Evolutionary conservation across 495 filamentous ascomycete species (phyloP).

Genomic region (Neurospora africana): DNA sequence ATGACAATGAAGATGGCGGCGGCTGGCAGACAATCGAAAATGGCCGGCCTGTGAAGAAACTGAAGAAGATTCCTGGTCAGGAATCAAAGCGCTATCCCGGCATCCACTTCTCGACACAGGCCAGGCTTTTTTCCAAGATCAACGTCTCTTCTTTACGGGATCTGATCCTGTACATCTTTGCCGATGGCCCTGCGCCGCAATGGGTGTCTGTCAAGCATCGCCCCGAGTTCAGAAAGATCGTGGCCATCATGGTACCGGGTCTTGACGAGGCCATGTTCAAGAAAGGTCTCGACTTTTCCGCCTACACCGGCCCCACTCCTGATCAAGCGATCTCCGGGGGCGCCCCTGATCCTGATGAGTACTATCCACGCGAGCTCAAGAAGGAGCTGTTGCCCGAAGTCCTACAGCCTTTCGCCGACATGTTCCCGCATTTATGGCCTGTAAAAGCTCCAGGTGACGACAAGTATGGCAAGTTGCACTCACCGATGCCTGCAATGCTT

Average conservation of each 20-base stretch:
- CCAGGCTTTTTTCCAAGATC: slow-evolving; percentile 61
- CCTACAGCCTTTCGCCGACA: slow-evolving; percentile 61
- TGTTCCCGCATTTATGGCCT: slow-evolving; percentile 85
- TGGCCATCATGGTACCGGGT: slow-evolving; percentile 89
- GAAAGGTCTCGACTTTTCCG: slow-evolving; percentile 45
- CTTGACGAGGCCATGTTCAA: slow-evolving; percentile 86
- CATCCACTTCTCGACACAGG: slow-evolving; percentile 55
- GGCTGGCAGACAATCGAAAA: slow-evolving; percentile 44
- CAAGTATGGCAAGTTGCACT: slow-evolving; percentile 67
- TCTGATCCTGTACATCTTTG: slow-evolving; percentile 78
- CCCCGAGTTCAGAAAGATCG: slow-evolving; percentile 66
- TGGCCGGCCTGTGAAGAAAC: slow-evolving; percentile 38
- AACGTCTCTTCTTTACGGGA: slow-evolving; percentile 70
- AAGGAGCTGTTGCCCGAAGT: slow-evolving; percentile 48
- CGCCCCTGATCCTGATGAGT: slow-evolving; percentile 47
- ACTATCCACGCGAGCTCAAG: slow-evolving; percentile 59
- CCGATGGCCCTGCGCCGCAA: slow-evolving; percentile 71
- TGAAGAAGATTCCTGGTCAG: slow-evolving; percentile 46
- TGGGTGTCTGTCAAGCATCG: slow-evolving; percentile 78
- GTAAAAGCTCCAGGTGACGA: slow-evolving; percentile 76
- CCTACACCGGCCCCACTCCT: slow-evolving; percentile 24
- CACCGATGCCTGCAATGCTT: slow-evolving; percentile 67
- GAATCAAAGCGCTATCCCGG: slow-evolving; percentile 58
- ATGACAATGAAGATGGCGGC: slow-evolving; percentile 19
- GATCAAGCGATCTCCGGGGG: slow-evolving; percentile 24